Percentiles rank a stretch among this genome's conserved stretches.
Evolutionary conservation across 225 moss, liverwort and hornwort species (phyloP).

Genomic region (Marchantia polymorpha): DNA sequence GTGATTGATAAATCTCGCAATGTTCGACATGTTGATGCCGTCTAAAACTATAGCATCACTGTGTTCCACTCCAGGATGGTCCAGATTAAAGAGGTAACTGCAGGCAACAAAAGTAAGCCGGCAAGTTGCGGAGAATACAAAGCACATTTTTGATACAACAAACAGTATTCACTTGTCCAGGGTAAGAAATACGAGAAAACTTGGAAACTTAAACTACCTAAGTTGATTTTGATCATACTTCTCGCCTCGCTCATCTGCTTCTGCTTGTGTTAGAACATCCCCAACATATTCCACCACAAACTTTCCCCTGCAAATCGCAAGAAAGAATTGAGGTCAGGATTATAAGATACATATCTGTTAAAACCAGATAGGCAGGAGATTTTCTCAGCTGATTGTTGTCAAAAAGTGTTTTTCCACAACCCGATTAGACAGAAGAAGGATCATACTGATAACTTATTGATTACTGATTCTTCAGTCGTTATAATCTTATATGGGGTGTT

Average conservation of each 20-base stretch:
- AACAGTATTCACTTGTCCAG: background rate
- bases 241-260: slow-evolving; percentile 75
- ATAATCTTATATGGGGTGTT: too few species aligned
- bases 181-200: background rate
- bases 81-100: slow-evolving; percentile 92
- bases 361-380: background rate
- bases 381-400: background rate
- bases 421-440: too few species aligned
- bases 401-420: too few species aligned
- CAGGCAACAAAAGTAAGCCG: background rate
- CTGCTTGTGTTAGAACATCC: slow-evolving; percentile 79
- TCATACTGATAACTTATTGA: too few species aligned
- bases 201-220: slow-evolving; percentile 38
- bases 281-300: slow-evolving; percentile 97
- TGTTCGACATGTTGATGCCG: slow-evolving; percentile 81
- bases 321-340: background rate
- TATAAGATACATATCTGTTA: background rate
- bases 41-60: slow-evolving; percentile 74
- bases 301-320: slow-evolving; percentile 53
- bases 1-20: slow-evolving; percentile 95
- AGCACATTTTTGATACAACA: background rate
- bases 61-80: slow-evolving; percentile 75
- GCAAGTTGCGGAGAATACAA: background rate
- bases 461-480: too few species aligned
- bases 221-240: slow-evolving; percentile 75